Conservation (phyloP, 75 land plant genomes). For the Cupressus sempervirens region DNA sequence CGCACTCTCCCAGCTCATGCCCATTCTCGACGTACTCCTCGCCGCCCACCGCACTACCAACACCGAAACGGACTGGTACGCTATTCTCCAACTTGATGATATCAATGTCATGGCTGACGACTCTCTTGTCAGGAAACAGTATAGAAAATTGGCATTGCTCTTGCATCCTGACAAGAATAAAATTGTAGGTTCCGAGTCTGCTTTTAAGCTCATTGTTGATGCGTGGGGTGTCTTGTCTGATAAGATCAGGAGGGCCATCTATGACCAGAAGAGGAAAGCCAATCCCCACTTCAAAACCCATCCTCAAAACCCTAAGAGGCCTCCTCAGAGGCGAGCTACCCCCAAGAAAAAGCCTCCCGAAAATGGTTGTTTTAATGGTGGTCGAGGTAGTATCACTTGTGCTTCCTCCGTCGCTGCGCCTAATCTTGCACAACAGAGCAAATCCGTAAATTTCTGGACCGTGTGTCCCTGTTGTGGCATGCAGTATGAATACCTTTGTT, state of each 20-base stretch:
- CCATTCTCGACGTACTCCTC: constrained; percentile 30
- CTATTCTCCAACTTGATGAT: constrained; percentile 33
- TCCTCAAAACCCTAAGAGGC: neutral
- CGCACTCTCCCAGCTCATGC: constrained; percentile 25
- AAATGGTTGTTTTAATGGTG: neutral
- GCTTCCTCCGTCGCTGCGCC: neutral
- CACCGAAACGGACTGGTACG: constrained; percentile 36
- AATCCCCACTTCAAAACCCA: neutral
- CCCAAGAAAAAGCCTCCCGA: neutral
- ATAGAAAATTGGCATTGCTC: constrained; percentile 37
- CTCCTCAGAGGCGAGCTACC: neutral
- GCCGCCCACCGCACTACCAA: constrained; percentile 16
- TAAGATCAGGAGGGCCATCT: constrained; percentile 30
- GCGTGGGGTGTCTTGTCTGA: constrained; percentile 46
- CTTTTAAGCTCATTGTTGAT: constrained; percentile 41
- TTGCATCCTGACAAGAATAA: constrained; percentile 50
- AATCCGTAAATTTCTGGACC: constrained; percentile 68
- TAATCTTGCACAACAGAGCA: neutral
- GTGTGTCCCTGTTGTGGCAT: constrained; percentile 71
- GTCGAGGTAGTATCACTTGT: neutral
- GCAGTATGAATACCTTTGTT: constrained; percentile 83
- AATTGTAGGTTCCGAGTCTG: constrained; percentile 37
- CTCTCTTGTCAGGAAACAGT: constrained; percentile 31
- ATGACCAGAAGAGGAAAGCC: constrained; percentile 53
- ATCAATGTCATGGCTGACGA: constrained; percentile 25